These are phyloP conservation scores for Pulveroboletus sp. DNA, from an alignment of 768 basidiomycete species.

Conservation along the genomic window DNA sequence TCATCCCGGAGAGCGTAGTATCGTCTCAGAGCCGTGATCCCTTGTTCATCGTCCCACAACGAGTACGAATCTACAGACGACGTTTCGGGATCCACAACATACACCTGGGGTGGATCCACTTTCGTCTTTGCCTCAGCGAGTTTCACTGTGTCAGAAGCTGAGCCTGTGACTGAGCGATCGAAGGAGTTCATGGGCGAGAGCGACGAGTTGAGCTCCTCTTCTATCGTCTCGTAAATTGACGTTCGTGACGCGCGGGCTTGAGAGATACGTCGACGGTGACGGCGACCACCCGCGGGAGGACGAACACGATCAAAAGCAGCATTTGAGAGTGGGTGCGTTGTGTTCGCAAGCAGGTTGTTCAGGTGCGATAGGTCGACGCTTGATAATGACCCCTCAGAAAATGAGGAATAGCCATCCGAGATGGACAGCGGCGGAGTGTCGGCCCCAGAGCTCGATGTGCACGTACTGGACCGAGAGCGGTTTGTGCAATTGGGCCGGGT, in stretches of 20 bases:
- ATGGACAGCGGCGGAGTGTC: constrained; percentile 71
- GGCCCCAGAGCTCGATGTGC: constrained; percentile 61
- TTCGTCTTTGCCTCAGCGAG: constrained; percentile 3
- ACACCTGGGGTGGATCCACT: constrained; percentile 41
- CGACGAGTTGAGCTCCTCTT: constrained; percentile 57
- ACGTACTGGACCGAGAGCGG: constrained; percentile 67
- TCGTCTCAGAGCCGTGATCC: constrained; percentile 58
- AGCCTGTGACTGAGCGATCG: constrained; percentile 9
- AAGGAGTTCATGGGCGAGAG: constrained; percentile 28
- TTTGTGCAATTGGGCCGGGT: constrained; percentile 49
- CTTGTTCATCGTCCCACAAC: constrained; percentile 68
- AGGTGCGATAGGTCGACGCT: constrained; percentile 72
- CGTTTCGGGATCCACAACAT: constrained; percentile 56
- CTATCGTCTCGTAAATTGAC: constrained; percentile 78
- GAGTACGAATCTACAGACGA: constrained; percentile 44
- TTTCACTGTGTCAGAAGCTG: constrained; percentile 32
- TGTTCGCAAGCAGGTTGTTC: constrained; percentile 52
- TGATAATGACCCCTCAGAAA: constrained; percentile 72
- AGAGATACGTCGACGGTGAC: constrained; percentile 71
- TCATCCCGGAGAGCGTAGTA: constrained; percentile 72
- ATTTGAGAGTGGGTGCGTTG: constrained; percentile 48
- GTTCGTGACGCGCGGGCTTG: constrained; percentile 59
- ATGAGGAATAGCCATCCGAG: constrained; percentile 63
- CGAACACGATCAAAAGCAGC: constrained; percentile 37
- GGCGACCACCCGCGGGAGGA: constrained; percentile 54